phyloP scores from a whole-genome alignment of 768 basidiomycete genomes.

The Filobasidium floriforme region DNA sequence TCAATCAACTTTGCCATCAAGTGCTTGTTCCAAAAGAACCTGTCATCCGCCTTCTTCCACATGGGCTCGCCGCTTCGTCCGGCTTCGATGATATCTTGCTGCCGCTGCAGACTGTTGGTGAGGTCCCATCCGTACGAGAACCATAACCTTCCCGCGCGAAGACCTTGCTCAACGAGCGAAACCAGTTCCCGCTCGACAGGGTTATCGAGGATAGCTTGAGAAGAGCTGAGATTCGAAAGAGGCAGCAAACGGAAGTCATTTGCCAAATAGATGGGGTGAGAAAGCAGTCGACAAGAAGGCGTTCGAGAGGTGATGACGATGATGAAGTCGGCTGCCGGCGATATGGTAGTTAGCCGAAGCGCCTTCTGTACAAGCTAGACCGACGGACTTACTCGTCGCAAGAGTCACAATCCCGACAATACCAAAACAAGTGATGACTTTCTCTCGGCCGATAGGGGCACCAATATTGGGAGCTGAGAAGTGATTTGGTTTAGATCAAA shows the following conservation, averaged over 20 bases:
- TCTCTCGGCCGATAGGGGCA: conserved; percentile 39
- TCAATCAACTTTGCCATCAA: conserved; percentile 61
- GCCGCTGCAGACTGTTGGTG: conserved; percentile 76
- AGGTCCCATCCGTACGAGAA: conserved; percentile 89
- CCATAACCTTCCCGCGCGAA: conserved; percentile 69
- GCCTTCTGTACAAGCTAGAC: neutral
- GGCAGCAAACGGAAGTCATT: conserved; percentile 88
- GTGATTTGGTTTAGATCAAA: conserved; percentile 19
- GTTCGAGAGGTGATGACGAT: conserved; percentile 78
- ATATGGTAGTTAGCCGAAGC: neutral
- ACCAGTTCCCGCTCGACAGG: conserved; percentile 82
- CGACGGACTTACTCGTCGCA: conserved; percentile 43
- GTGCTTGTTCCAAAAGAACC: conserved; percentile 97
- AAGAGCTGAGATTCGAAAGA: conserved; percentile 62
- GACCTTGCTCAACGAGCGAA: conserved; percentile 74
- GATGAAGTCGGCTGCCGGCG: conserved; percentile 73
- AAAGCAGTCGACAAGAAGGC: conserved; percentile 67
- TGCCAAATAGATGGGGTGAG: conserved; percentile 79
- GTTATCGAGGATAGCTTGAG: conserved; percentile 59
- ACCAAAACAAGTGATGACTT: conserved; percentile 48
- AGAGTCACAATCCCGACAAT: conserved; percentile 50
- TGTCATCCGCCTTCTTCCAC: conserved; percentile 68
- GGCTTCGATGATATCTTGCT: conserved; percentile 41
- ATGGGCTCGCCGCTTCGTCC: conserved; percentile 26
- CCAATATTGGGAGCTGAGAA: neutral